Base-by-base conservation (phyloP, 441 rosid species). In the Mallotus japonicus region DNA sequence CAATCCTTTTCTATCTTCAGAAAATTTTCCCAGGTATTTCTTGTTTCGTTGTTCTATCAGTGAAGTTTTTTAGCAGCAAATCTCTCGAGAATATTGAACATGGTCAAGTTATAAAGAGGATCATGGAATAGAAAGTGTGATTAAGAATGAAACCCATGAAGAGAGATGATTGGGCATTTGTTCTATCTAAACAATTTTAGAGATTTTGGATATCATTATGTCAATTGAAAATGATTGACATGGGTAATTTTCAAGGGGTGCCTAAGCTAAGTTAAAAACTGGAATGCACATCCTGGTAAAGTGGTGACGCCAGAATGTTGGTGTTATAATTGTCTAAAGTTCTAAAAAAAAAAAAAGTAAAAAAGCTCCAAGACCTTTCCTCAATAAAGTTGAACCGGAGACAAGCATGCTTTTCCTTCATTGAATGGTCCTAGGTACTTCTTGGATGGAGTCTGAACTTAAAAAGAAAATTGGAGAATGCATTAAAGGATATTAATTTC, bases 1-100 rank as follows among this genome's bases (percentile, higher is more conserved):
- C 99, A 54, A 89, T 73, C 77, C 96, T 96, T 77, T 96, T 96
- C 87, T 96, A 96, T 84, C 97, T 96, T 80, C 99, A 93, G 89
- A 96, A 96, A 84, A 96, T 96, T 76, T 96, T 87, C 80, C 98
- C 99, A 67, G 99, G 99, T 93, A 87, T 72, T 44, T 42, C 44
- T 8, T 20, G 14, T 65, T 83, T 82, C 28, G 76, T 76, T 68
- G 5, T 7, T 70, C 54, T 65, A 3, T 16, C 20, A 32, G 22
- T 54, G 14, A 55, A 67, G 15, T 53, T 5, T 53, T 5, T 56
- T 7, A 8, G n/a, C 8, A 64, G 54, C 5, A 0, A 14, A 22
- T 24, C 6, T 22, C 14, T 22, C 24, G 14, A 40, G 40, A 16
- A 34, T 62, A 11, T 44, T 8, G 42, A 44, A 6, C 6, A 37